Evolutionary conservation across 257 asterid species (phyloP).

Genomic region (Solanum chmielewskii): DNA sequence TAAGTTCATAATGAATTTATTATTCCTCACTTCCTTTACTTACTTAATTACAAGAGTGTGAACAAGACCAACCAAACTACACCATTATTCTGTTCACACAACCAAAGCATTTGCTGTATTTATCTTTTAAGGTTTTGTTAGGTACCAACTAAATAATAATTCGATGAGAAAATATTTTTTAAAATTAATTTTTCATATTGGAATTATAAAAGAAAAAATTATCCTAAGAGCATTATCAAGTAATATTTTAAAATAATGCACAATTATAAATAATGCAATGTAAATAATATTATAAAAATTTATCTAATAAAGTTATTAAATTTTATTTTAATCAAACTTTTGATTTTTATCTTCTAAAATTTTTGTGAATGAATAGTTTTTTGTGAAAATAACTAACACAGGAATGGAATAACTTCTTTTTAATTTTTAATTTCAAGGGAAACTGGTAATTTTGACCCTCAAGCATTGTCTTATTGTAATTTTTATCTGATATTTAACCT

Average conservation of each 20-base stretch:
- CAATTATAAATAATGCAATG: too few relatives aligned
- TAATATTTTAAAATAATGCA: too few relatives aligned
- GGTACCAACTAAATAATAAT: neutral
- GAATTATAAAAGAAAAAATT: neutral
- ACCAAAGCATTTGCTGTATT: neutral
- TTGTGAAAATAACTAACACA: neutral
- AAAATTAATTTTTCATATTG: too few relatives aligned
- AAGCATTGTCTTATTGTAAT: too few relatives aligned
- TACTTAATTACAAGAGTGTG: too few relatives aligned
- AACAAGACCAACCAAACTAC: neutral
- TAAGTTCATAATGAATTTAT: neutral
- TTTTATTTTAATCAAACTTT: too few relatives aligned
- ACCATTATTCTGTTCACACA: neutral
- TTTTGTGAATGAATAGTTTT: too few relatives aligned
- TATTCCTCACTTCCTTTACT: neutral
- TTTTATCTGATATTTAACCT: too few relatives aligned
- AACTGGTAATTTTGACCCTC: neutral
- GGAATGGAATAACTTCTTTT: neutral
- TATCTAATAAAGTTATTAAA: too few relatives aligned
- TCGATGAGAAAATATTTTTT: neutral
- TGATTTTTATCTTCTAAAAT: too few relatives aligned
- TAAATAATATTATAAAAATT: too few relatives aligned
- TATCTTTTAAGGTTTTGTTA: neutral
- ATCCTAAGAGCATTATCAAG: too few relatives aligned
- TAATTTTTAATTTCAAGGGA: neutral